These are phyloP conservation scores for Nothophoma quercina DNA, from an alignment of 2,329 filamentous ascomycete species.

Conservation along the genomic window DNA sequence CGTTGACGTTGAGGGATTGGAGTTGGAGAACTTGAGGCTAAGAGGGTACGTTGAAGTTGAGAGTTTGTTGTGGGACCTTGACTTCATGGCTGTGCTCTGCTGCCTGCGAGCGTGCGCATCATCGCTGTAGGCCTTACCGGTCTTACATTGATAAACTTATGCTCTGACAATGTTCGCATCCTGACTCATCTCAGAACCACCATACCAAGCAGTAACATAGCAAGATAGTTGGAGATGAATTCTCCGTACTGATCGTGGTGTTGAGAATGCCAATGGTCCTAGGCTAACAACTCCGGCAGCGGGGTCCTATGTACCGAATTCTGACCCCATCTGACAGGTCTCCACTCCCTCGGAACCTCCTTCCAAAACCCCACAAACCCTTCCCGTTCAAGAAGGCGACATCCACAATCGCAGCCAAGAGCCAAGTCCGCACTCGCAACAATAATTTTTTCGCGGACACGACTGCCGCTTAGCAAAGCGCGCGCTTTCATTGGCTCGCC, in stretches of 20 bases:
- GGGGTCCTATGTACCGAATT: background rate
- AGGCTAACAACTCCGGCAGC: background rate
- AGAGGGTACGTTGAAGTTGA: background rate
- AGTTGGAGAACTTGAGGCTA: no score
- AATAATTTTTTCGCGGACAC: constrained; percentile 1
- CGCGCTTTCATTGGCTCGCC: constrained; percentile 25
- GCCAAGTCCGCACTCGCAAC: constrained; percentile 12
- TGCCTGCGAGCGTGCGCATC: no score
- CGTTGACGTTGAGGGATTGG: background rate
- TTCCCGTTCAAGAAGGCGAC: background rate
- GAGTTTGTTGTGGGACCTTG: background rate
- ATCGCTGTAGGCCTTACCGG: no score
- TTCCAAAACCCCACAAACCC: background rate
- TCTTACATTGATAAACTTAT: no score
- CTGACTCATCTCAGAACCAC: no score
- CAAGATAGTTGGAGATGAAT: no score
- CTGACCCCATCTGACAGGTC: background rate
- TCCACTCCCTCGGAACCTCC: background rate
- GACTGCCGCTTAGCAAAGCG: constrained; percentile 27
- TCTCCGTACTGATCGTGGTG: no score
- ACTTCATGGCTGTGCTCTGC: background rate
- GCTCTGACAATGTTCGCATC: no score
- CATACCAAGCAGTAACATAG: no score
- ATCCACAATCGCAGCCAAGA: constrained; percentile 5
- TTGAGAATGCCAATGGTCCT: no score